phyloP scores from a whole-genome alignment of 2,329 filamentous ascomycete species.

The Dothideomycetidae sp. region DNA sequence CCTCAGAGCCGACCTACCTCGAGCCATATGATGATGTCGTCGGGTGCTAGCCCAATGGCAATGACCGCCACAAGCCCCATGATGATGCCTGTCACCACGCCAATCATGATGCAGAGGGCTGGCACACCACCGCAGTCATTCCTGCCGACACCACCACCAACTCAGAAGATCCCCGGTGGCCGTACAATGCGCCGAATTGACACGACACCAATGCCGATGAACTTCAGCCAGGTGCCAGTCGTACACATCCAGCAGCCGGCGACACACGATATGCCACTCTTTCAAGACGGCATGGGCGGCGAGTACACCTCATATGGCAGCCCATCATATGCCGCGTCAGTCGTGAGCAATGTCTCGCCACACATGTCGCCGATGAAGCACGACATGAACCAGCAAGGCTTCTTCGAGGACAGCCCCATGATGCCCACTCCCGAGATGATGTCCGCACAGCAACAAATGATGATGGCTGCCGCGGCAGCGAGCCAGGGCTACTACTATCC shows the following conservation, averaged over 20 bases:
- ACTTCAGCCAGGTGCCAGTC: constrained; percentile 37
- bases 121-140: constrained; percentile 15
- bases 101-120: constrained; percentile 11
- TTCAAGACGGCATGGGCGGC: constrained; percentile 18
- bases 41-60: constrained; percentile 10
- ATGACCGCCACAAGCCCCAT: not conserved
- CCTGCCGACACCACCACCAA: constrained; percentile 41
- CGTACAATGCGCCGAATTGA: constrained; percentile 6
- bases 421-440: constrained; percentile 22
- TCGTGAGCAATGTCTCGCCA: constrained; percentile 34
- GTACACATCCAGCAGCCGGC: constrained; percentile 30
- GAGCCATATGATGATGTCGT: constrained; percentile 38
- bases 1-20: constrained; percentile 20
- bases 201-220: constrained; percentile 8
- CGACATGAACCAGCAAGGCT: constrained; percentile 21
- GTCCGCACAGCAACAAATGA: constrained; percentile 8
- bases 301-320: constrained; percentile 28
- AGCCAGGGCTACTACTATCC: constrained; percentile 12
- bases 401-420: constrained; percentile 21
- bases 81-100: constrained; percentile 2
- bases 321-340: constrained; percentile 24
- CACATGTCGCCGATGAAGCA: constrained; percentile 21
- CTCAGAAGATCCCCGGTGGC: constrained; percentile 6
- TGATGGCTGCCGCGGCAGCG: constrained; percentile 9
- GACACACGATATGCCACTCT: constrained; percentile 16